Evolutionary conservation across 768 basidiomycete species (phyloP).

Genomic region (Podaxis mareebaensis): DNA sequence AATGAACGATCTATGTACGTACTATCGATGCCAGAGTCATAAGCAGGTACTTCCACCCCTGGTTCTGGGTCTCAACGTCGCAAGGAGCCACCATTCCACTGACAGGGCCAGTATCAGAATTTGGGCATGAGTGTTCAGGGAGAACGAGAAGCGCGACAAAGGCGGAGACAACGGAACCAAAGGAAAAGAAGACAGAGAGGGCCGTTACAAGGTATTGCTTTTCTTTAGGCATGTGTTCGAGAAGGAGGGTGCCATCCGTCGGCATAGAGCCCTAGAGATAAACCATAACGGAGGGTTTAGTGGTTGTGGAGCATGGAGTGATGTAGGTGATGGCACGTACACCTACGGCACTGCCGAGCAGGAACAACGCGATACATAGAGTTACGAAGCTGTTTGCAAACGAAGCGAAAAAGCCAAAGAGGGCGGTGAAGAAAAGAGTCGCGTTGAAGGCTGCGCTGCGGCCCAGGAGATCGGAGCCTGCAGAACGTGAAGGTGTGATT

Average conservation of each 20-base stretch:
- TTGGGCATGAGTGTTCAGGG: constrained; percentile 71
- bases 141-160: constrained; percentile 78
- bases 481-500: background rate
- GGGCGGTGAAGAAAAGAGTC: constrained; percentile 85
- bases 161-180: constrained; percentile 87
- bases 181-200: constrained; percentile 92
- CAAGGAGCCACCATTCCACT: constrained; percentile 43
- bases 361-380: constrained; percentile 79
- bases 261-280: constrained; percentile 84
- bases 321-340: constrained; percentile 45
- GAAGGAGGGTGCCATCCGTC: constrained; percentile 89
- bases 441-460: constrained; percentile 90
- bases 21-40: constrained; percentile 79
- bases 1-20: constrained; percentile 33
- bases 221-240: constrained; percentile 91
- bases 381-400: constrained; percentile 66
- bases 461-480: constrained; percentile 86
- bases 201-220: constrained; percentile 92
- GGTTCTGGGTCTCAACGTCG: constrained; percentile 67
- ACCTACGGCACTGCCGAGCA: constrained; percentile 91
- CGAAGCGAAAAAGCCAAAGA: constrained; percentile 84
- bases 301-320: background rate
- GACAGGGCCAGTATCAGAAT: constrained; percentile 15
- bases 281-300: background rate
- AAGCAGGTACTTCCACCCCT: constrained; percentile 90